Evolutionary conservation across 169 alveolate species (phyloP).

Genomic region (Eimeria falciformis): DNA sequence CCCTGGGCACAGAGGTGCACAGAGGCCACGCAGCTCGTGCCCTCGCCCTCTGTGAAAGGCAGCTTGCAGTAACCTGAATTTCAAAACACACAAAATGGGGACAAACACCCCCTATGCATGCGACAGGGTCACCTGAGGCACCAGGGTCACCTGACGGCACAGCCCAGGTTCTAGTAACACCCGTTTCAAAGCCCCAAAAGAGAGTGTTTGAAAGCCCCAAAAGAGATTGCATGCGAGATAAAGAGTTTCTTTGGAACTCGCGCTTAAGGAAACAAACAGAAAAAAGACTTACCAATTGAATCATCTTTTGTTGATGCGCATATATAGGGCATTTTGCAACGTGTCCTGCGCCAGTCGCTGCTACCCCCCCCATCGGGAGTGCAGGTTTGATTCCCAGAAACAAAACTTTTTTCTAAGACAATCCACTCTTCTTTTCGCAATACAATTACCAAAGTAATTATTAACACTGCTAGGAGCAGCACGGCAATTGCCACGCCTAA

Average conservation of each 20-base stretch:
- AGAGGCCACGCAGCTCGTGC: slow-evolving; percentile 45
- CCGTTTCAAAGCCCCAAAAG: too few relatives aligned
- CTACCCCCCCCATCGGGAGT: slow-evolving; percentile 31
- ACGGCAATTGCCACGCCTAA: slow-evolving; percentile 28
- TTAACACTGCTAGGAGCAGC: slow-evolving; percentile 5
- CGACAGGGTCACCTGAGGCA: too few relatives aligned
- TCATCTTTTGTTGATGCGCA: slow-evolving; percentile 17
- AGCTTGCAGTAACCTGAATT: slow-evolving; percentile 7
- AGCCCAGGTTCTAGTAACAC: too few relatives aligned
- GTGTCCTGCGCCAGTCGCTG: slow-evolving; percentile 26
- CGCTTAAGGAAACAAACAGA: too few relatives aligned
- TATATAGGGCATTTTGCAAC: slow-evolving; percentile 36
- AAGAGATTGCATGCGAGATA: too few relatives aligned
- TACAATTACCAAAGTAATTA: slow-evolving; percentile 1
- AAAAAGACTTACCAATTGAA: neutral
- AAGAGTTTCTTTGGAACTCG: too few relatives aligned
- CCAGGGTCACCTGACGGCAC: too few relatives aligned
- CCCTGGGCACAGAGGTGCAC: slow-evolving; percentile 30
- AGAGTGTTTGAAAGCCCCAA: too few relatives aligned
- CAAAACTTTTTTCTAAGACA: slow-evolving; percentile 21
- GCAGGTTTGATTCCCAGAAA: neutral
- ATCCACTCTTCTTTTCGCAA: slow-evolving; percentile 38
- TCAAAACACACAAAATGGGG: neutral
- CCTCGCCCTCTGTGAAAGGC: slow-evolving; percentile 44
- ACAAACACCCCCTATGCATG: neutral